Evolutionary conservation across 2,329 filamentous ascomycete genomes (phyloP).

Genomic region (Verticillium longisporum): DNA sequence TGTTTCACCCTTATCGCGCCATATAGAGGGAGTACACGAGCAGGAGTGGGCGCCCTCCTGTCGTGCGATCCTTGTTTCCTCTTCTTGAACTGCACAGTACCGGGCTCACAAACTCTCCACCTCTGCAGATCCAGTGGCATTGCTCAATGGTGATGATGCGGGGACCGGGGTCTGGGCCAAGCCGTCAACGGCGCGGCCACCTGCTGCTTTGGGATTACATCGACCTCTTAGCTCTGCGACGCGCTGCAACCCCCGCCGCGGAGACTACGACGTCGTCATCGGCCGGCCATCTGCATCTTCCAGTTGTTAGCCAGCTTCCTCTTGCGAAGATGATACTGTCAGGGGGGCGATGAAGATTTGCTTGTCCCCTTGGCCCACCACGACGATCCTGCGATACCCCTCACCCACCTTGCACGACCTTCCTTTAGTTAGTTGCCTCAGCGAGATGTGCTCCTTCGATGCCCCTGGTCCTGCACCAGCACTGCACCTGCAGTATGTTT

Average conservation of each 20-base stretch:
- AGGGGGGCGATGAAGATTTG: neutral
- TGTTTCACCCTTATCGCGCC: neutral
- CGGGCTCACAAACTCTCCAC: neutral
- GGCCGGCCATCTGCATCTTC: neutral
- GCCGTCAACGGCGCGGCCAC: neutral
- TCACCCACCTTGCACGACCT: neutral
- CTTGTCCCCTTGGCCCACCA: neutral
- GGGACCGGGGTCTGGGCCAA: neutral
- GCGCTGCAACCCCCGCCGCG: neutral
- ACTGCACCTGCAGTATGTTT: neutral
- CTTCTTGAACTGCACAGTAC: neutral
- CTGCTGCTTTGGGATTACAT: neutral
- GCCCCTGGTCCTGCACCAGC: neutral
- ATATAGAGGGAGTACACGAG: neutral
- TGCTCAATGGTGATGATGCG: neutral
- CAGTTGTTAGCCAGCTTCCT: neutral
- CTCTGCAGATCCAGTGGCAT: neutral
- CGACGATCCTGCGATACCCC: neutral
- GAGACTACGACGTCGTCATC: neutral
- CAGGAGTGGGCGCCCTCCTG: too few species aligned
- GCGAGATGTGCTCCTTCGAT: too few species aligned
- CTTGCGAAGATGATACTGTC: neutral
- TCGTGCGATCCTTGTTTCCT: neutral
- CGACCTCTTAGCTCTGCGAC: neutral
- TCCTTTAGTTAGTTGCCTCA: too few species aligned